Percentiles rank a stretch among this genome's conserved stretches.
Conservation (phyloP, 768 basidiomycete genomes). For the Suillus tomentosus region DNA sequence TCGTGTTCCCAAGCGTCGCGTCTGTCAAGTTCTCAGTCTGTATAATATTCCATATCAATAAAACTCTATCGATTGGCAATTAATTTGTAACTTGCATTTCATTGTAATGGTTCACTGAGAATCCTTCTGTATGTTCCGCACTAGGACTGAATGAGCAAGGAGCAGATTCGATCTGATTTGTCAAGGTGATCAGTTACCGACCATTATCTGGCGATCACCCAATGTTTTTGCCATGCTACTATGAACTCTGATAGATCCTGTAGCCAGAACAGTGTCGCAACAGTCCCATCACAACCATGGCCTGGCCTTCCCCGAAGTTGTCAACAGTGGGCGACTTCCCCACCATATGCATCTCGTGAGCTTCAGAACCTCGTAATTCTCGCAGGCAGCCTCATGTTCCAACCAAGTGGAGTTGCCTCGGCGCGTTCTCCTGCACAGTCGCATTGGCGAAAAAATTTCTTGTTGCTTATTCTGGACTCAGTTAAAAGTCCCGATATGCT, state of each 20-base stretch:
- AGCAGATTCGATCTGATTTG: not conserved
- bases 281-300: not conserved
- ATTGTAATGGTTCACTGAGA: not conserved
- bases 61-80: constrained; percentile 1
- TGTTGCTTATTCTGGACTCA: not conserved
- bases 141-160: not conserved
- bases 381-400: not conserved
- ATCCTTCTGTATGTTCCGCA: not conserved
- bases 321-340: not conserved
- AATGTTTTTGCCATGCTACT: not conserved
- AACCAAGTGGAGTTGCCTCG: not conserved
- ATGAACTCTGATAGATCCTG: not conserved
- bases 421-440: not conserved
- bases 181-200: not conserved
- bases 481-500: not conserved
- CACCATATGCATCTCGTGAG: not conserved
- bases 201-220: not conserved
- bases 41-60: not conserved
- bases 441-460: not conserved
- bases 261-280: not conserved
- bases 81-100: not conserved
- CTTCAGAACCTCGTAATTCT: not conserved
- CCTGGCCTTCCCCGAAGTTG: not conserved
- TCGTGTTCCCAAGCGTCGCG: not conserved
- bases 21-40: not conserved